Base-by-base conservation (phyloP, 1,139 yeast genomes). In the Saccharomyces hybrid region DNA sequence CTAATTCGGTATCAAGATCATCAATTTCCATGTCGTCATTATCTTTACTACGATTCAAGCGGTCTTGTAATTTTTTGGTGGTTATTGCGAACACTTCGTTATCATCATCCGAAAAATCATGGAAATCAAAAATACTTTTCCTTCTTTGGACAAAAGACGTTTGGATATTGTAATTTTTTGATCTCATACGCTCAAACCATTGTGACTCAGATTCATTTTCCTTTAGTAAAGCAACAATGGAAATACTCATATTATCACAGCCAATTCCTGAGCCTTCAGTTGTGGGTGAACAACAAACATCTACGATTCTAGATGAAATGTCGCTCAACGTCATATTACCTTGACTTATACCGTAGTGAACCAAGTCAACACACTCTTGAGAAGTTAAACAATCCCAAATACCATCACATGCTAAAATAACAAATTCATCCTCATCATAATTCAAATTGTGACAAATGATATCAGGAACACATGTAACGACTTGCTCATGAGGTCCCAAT, bases 321-420 rank as follows among this genome's bases (percentile, higher is more conserved):
- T 82, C 81, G 29, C 79, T 78, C 54, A 93, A 78, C 3, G 83
- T 73, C 62, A 64, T 59, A 68, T 82, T 80, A 56, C 82, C 78
- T 65, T 87, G 88, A 60, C 82, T 81, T 56, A 95, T 82, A 55
- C 97, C 97, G 68, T 93, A 82, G 74, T 97, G 87, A 57, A 93
- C 90, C 73, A 95, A 84, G 71, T 93, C 97, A 51, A 93, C 90
- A 69, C 90, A 95, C 69, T 86, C 91, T 73, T 93, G 98, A 38
- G 96, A 87, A 9, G 95, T 81, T 70, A 91, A 79, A 75, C 98
- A 93, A 73, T 93, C 99, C 99, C 99, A 93, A 67, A 93, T 93
- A 68, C 99, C 99, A 71, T 93, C 99, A 76, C 99, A 93, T 1
- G 99, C 99, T 62, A 93, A 79, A 46, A 93, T 83, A 50, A 93